phyloP scores from a whole-genome alignment of 2,329 filamentous ascomycete genomes.

The Cytospora paraplurivora region DNA sequence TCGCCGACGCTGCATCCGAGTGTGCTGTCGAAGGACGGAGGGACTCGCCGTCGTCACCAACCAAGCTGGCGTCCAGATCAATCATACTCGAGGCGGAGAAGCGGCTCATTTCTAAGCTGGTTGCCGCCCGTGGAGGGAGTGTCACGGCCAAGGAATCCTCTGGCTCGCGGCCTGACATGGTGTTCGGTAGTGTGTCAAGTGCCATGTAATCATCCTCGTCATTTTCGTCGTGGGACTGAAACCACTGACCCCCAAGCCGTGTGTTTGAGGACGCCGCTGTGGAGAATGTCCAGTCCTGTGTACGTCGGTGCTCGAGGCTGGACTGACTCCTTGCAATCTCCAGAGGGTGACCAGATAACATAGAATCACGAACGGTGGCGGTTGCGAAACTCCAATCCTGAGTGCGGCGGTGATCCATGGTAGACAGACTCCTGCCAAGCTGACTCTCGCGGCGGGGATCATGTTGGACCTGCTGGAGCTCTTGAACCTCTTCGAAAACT shows the following conservation, averaged over 20 bases:
- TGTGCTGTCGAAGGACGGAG: conserved; percentile 61
- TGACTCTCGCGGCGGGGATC: conserved; percentile 25
- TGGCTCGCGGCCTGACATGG: conserved; percentile 18
- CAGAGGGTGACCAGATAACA: neutral
- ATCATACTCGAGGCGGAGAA: conserved; percentile 41
- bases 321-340: conserved; percentile 27
- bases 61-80: conserved; percentile 40
- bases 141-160: conserved; percentile 43
- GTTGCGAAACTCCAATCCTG: conserved; percentile 29
- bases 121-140: conserved; percentile 34
- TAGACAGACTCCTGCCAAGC: conserved; percentile 27
- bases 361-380: conserved; percentile 7
- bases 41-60: conserved; percentile 46
- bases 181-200: conserved; percentile 24
- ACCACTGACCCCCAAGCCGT: conserved; percentile 38
- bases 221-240: conserved; percentile 43
- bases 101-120: conserved; percentile 36
- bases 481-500: neutral
- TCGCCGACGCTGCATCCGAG: conserved; percentile 52
- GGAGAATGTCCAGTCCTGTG: conserved; percentile 56
- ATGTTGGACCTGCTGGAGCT: neutral
- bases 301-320: conserved; percentile 57
- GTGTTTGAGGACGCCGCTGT: conserved; percentile 53
- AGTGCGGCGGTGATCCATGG: conserved; percentile 28
- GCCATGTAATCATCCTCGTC: conserved; percentile 37